Evolutionary conservation across 306 rosid genomes (phyloP).

Genomic region (Sophora flavescens): DNA sequence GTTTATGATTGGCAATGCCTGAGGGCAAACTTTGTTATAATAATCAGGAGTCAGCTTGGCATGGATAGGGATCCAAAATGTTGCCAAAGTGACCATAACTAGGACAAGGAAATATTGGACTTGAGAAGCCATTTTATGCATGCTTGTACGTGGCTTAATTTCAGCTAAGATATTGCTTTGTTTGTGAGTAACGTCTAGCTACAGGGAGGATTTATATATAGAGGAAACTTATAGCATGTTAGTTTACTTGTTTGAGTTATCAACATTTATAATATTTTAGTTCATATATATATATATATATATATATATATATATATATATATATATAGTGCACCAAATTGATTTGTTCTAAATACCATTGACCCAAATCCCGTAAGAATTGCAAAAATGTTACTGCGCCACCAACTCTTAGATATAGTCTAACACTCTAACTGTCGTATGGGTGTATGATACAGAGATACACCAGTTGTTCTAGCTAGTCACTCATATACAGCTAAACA

Average conservation of each 20-base stretch:
- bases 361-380: constrained; percentile 19
- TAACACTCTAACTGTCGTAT: background rate
- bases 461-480: background rate
- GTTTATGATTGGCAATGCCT: constrained; percentile 41
- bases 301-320: no score
- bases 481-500: background rate
- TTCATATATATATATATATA: no score
- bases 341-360: background rate
- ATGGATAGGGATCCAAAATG: constrained; percentile 25
- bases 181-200: constrained; percentile 1
- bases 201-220: constrained; percentile 8
- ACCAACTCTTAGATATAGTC: constrained; percentile 25
- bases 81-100: constrained; percentile 35
- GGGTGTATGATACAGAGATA: background rate
- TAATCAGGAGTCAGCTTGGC: constrained; percentile 30
- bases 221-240: no score
- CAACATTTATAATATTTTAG: constrained; percentile 23
- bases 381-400: background rate
- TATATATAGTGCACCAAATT: background rate
- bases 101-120: constrained; percentile 34
- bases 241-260: constrained; percentile 5
- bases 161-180: constrained; percentile 4
- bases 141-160: constrained; percentile 29
- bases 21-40: constrained; percentile 44
- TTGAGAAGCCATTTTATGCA: constrained; percentile 41